These are phyloP conservation scores for Spiromastix sp. DNA, from an alignment of 2,329 filamentous ascomycete genomes.

Conservation along the genomic window DNA sequence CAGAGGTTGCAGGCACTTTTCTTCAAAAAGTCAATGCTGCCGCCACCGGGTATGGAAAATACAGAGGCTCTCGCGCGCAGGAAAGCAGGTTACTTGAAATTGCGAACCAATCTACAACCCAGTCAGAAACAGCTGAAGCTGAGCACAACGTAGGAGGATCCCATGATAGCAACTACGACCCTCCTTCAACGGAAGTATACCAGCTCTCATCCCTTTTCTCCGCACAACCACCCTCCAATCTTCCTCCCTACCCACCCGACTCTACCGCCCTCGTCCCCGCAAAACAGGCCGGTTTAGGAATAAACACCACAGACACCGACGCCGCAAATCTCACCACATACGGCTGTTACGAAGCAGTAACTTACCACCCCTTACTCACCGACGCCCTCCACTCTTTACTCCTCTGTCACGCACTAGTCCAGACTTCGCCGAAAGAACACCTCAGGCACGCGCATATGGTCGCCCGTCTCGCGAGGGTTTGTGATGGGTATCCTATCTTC, in stretches of 20 bases:
- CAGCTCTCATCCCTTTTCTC: slow-evolving; percentile 59
- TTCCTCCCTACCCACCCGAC: slow-evolving; percentile 56
- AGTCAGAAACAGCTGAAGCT: slow-evolving; percentile 9
- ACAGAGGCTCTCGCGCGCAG: slow-evolving; percentile 18
- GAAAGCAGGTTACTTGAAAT: slow-evolving; percentile 13
- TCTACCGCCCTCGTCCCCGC: slow-evolving; percentile 20
- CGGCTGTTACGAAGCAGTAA: slow-evolving; percentile 54
- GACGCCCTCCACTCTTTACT: slow-evolving; percentile 71
- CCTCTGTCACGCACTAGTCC: slow-evolving; percentile 66
- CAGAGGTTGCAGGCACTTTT: slow-evolving; percentile 43
- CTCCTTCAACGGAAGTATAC: slow-evolving; percentile 42
- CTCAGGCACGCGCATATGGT: slow-evolving; percentile 74
- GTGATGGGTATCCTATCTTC: slow-evolving; percentile 73
- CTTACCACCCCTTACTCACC: slow-evolving; percentile 69
- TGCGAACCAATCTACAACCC: slow-evolving; percentile 18
- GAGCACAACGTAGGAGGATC: slow-evolving; percentile 4
- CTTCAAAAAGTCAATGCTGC: slow-evolving; percentile 48
- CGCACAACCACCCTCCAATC: slow-evolving; percentile 52
- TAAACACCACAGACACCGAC: slow-evolving; percentile 14
- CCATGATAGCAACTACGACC: slow-evolving; percentile 31
- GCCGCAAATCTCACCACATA: slow-evolving; percentile 28
- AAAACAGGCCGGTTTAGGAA: slow-evolving; percentile 19
- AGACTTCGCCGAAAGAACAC: slow-evolving; percentile 68
- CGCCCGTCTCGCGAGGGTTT: slow-evolving; percentile 60
- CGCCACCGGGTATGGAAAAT: slow-evolving; percentile 38